Conservation (phyloP, 225 moss, liverwort and hornwort genomes). For the Neckera pumila region DNA sequence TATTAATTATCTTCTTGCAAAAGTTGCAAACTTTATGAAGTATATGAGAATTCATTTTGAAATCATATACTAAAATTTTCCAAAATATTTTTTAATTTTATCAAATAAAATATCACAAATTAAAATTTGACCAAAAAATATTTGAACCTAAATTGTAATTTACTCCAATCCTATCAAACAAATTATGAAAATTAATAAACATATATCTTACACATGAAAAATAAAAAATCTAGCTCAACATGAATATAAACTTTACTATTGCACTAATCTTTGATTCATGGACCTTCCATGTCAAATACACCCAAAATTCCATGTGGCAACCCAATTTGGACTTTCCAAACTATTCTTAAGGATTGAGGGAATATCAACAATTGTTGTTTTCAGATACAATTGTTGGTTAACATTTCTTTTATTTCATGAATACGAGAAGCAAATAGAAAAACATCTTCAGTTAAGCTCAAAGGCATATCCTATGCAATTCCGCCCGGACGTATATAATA, state of each 20-base stretch:
- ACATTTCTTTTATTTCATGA: no score
- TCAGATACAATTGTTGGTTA: no score
- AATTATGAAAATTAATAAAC: background rate
- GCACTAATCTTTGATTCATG: background rate
- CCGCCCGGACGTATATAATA: no score
- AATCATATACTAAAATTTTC: background rate
- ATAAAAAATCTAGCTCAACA: background rate
- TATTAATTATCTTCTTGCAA: background rate
- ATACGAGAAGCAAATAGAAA: no score
- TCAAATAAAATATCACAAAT: background rate
- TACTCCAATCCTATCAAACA: background rate
- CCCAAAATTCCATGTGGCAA: background rate
- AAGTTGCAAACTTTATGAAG: background rate
- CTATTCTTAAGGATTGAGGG: rapidly evolving
- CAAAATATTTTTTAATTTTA: background rate
- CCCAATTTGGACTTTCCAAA: background rate
- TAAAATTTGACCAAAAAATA: background rate
- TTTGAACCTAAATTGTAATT: background rate
- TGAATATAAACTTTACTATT: background rate
- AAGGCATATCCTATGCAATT: no score
- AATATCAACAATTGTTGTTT: no score
- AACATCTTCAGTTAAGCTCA: no score
- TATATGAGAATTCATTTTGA: background rate
- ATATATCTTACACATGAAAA: background rate
- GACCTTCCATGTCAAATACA: background rate